Conservation (phyloP, 441 rosid species). For the Adansonia madagascariensis region DNA sequence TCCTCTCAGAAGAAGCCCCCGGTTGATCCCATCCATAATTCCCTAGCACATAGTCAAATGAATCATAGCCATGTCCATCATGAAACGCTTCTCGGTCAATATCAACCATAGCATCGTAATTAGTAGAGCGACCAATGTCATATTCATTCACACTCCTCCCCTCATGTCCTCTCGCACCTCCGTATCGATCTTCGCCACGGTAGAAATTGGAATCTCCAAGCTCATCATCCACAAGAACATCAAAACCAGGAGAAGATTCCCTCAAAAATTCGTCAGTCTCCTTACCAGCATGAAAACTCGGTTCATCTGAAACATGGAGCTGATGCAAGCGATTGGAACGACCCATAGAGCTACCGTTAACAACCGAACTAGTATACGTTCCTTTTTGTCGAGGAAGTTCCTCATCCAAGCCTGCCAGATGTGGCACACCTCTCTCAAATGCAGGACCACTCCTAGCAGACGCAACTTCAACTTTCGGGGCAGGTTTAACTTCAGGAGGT, state of each 20-base stretch:
- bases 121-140: conserved; percentile 49
- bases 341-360: conserved; percentile 44
- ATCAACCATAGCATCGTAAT: conserved; percentile 51
- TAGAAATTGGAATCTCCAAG: conserved; percentile 65
- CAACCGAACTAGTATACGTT: conserved; percentile 35
- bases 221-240: conserved; percentile 92
- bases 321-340: conserved; percentile 53
- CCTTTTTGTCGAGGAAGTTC: conserved; percentile 49
- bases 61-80: conserved; percentile 51
- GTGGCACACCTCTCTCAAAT: conserved; percentile 42
- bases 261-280: conserved; percentile 68
- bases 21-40: conserved; percentile 63
- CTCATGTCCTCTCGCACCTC: conserved; percentile 55
- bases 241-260: conserved; percentile 96
- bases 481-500: conserved; percentile 40
- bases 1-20: conserved; percentile 56
- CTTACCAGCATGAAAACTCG: conserved; percentile 58
- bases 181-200: conserved; percentile 71
- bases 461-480: conserved; percentile 39
- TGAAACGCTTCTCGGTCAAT: conserved; percentile 47
- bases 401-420: conserved; percentile 41
- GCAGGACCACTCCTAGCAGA: conserved; percentile 41
- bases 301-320: conserved; percentile 52
- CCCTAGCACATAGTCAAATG: conserved; percentile 57
- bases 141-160: conserved; percentile 63